Evolutionary conservation across 2,329 filamentous ascomycete species (phyloP).

Genomic region (Teratosphaeria viscida): DNA sequence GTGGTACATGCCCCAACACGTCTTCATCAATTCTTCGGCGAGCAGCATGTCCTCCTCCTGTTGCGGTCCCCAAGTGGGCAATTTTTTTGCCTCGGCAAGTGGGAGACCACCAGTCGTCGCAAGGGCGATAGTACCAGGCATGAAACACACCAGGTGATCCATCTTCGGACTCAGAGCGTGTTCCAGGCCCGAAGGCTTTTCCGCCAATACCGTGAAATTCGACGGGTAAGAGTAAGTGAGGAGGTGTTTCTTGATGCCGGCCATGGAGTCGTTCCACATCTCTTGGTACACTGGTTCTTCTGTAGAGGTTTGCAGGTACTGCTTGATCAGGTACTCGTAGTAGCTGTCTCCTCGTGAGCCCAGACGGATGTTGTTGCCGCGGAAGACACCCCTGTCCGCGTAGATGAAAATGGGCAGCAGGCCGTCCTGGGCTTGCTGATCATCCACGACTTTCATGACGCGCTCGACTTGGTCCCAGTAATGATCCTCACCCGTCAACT

Average conservation of each 20-base stretch:
- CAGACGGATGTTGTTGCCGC: constrained; percentile 75
- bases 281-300: constrained; percentile 78
- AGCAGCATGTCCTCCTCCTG: constrained; percentile 82
- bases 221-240: constrained; percentile 76
- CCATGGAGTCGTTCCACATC: constrained; percentile 83
- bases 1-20: constrained; percentile 97
- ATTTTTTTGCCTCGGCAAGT: constrained; percentile 63
- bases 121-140: constrained; percentile 90
- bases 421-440: constrained; percentile 67
- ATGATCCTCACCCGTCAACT: constrained; percentile 80
- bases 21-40: constrained; percentile 84
- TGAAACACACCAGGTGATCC: constrained; percentile 96
- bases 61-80: constrained; percentile 59
- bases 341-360: constrained; percentile 95
- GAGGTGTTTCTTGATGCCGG: constrained; percentile 81
- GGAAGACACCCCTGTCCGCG: constrained; percentile 66
- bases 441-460: constrained; percentile 83
- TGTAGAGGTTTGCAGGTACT: constrained; percentile 86
- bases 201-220: constrained; percentile 79
- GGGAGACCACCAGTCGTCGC: constrained; percentile 70
- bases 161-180: constrained; percentile 71
- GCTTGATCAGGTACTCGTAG: constrained; percentile 98
- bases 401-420: constrained; percentile 88
- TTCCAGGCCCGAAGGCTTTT: constrained; percentile 65
- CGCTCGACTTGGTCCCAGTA: constrained; percentile 91